These are phyloP conservation scores for Dicorynia guianensis DNA, from an alignment of 306 rosid genomes.

Conservation along the genomic window DNA sequence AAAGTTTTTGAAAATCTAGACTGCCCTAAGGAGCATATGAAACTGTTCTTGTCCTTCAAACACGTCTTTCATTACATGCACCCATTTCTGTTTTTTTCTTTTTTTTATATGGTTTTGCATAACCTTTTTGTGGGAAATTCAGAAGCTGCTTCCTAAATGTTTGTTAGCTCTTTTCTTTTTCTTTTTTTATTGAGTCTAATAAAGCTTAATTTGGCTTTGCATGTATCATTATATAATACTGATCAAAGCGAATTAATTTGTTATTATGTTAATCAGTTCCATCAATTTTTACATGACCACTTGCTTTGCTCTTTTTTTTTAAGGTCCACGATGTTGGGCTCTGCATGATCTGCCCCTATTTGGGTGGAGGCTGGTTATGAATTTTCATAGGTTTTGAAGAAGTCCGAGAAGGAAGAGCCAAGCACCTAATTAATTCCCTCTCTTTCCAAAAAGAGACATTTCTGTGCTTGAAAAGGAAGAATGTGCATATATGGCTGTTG, in stretches of 20 bases:
- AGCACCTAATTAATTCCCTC: conserved; percentile 33
- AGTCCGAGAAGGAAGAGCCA: neutral
- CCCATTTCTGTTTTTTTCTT: neutral
- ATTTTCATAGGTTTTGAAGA: conserved; percentile 38
- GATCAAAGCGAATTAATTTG: too few relatives aligned
- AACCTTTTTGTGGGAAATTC: conserved; percentile 31
- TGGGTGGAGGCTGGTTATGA: neutral
- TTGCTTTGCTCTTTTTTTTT: too few relatives aligned
- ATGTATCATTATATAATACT: too few relatives aligned
- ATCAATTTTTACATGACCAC: too few relatives aligned
- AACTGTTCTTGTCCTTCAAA: conserved; percentile 46
- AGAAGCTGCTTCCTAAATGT: conserved; percentile 20
- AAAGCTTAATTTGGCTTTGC: too few relatives aligned
- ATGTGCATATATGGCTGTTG: neutral
- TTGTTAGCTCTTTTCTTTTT: too few relatives aligned
- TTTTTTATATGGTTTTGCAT: conserved; percentile 37
- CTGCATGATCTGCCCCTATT: neutral
- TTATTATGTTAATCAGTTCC: too few relatives aligned
- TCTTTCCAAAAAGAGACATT: conserved; percentile 36
- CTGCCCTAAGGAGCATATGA: neutral
- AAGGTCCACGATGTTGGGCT: neutral
- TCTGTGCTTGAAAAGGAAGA: conserved; percentile 29
- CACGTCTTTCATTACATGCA: conserved; percentile 30
- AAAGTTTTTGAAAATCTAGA: conserved; percentile 42
- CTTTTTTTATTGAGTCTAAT: too few relatives aligned